phyloP scores from a whole-genome alignment of 805 yeast genomes.

The Starmerella bombicola region DNA sequence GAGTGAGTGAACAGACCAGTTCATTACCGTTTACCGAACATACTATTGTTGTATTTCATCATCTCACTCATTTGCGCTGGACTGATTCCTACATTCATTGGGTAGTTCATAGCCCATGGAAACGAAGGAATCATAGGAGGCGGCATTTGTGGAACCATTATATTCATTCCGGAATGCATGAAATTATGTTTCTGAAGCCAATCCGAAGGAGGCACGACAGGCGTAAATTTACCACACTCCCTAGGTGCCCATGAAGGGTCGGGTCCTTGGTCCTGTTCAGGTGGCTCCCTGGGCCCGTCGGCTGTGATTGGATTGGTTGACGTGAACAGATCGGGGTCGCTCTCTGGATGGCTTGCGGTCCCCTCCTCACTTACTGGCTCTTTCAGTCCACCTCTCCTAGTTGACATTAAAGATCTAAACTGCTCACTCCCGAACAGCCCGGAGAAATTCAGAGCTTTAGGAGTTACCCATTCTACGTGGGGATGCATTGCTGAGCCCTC shows the following conservation, averaged over 20 bases:
- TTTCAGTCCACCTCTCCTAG: constrained; percentile 26
- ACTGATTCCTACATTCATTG: constrained; percentile 9
- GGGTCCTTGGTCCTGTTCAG: constrained; percentile 6
- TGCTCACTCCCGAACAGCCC: constrained; percentile 8
- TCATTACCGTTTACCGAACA: constrained; percentile 2
- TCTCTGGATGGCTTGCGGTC: constrained; percentile 19
- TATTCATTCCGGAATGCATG: not conserved
- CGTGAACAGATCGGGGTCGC: constrained; percentile 24
- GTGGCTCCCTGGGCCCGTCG: constrained; percentile 23
- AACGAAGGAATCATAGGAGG: constrained; percentile 8
- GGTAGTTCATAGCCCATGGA: constrained; percentile 7
- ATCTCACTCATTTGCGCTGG: constrained; percentile 11
- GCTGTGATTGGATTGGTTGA: constrained; percentile 15
- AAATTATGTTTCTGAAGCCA: constrained; percentile 8
- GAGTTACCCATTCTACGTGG: constrained; percentile 21
- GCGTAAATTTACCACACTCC: constrained; percentile 4
- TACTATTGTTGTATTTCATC: constrained; percentile 5
- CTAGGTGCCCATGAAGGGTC: constrained; percentile 8
- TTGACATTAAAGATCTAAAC: constrained; percentile 21
- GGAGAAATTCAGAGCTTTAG: constrained; percentile 18
- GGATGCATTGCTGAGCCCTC: constrained; percentile 18
- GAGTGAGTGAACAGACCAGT: too few relatives aligned
- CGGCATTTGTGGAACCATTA: constrained; percentile 4
- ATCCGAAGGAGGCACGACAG: constrained; percentile 10
- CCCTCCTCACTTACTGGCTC: constrained; percentile 25